Evolutionary conservation across 768 basidiomycete genomes (phyloP).

Genomic region (Mycena latifolia): DNA sequence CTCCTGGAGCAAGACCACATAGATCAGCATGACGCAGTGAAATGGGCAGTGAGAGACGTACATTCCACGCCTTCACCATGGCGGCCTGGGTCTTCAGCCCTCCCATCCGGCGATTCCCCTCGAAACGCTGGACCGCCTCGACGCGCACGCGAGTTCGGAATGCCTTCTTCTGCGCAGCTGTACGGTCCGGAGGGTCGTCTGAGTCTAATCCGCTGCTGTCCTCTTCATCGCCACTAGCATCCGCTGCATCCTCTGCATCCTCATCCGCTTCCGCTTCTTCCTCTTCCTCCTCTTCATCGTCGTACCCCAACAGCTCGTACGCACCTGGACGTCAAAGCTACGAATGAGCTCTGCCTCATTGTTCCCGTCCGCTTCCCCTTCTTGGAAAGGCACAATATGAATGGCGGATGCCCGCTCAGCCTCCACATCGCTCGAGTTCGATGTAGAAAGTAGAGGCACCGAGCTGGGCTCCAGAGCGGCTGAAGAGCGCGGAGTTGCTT

Average conservation of each 20-base stretch:
- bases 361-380: neutral
- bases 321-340: neutral
- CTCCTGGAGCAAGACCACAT: slow-evolving; percentile 11
- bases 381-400: neutral
- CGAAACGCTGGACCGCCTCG: slow-evolving; percentile 37
- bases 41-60: slow-evolving; percentile 21
- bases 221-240: neutral
- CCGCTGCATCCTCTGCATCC: neutral
- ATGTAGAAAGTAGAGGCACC: too few species aligned
- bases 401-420: neutral
- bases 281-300: neutral
- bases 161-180: neutral
- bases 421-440: neutral
- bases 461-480: too few species aligned
- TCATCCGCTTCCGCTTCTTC: neutral
- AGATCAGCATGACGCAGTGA: neutral
- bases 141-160: slow-evolving; percentile 5
- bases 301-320: neutral
- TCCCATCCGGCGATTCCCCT: slow-evolving; percentile 40
- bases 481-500: too few species aligned
- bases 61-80: slow-evolving; percentile 40
- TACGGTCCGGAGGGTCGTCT: neutral
- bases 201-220: neutral
- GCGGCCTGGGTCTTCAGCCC: slow-evolving; percentile 42
- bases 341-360: neutral